Percentiles rank a stretch among this genome's conserved stretches.
Evolutionary conservation across 192 early-diverging fungal genomes (phyloP).

Genomic region (Gonapodya prolifera): DNA sequence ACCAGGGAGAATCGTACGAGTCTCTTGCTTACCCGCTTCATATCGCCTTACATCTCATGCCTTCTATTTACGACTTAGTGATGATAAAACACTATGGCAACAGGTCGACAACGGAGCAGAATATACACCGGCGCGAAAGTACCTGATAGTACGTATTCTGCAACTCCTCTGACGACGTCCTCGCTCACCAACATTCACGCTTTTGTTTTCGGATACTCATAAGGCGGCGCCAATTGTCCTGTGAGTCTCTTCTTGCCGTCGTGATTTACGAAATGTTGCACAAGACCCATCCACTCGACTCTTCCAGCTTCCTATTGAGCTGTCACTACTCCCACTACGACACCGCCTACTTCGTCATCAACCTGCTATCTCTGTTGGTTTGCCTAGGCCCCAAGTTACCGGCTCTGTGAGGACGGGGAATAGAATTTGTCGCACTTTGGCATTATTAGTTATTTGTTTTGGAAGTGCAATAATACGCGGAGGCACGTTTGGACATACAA

Average conservation of each 20-base stretch:
- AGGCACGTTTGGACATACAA: no score
- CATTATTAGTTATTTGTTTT: no score
- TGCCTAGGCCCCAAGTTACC: constrained; percentile 89
- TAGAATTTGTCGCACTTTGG: no score
- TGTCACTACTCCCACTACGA: constrained; percentile 97
- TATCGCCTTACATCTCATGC: background rate
- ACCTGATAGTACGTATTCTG: constrained; percentile 48
- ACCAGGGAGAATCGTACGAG: constrained; percentile 68
- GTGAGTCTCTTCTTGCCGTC: constrained; percentile 41
- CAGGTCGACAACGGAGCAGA: constrained; percentile 97
- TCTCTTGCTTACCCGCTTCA: background rate
- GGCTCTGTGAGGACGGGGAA: constrained; percentile 34
- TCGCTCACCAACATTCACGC: background rate
- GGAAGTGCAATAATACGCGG: no score
- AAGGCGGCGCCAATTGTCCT: constrained; percentile 74
- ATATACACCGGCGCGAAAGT: constrained; percentile 98
- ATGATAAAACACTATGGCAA: constrained; percentile 93
- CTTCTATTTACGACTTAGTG: constrained; percentile 16
- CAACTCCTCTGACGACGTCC: background rate
- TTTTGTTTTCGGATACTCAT: background rate
- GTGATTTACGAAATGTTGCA: constrained; percentile 5
- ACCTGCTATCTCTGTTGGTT: constrained; percentile 69
- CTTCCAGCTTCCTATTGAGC: constrained; percentile 69
- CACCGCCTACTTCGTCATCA: constrained; percentile 76
- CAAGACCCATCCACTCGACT: background rate